Conservation (phyloP, 257 asterid species). For the Cinchona pubescens region DNA sequence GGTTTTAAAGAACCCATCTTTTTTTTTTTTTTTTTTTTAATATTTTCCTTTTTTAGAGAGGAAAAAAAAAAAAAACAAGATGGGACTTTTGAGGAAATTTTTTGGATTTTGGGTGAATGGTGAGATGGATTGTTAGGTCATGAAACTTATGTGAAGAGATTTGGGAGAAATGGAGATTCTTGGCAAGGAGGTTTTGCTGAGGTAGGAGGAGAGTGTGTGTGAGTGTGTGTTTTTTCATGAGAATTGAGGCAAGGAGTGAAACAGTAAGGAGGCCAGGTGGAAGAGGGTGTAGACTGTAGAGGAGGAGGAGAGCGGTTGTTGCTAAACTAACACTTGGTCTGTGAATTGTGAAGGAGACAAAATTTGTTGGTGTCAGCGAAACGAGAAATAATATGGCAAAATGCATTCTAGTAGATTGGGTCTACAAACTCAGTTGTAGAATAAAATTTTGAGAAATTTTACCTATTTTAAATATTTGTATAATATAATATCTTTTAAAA, state of each 20-base stretch:
- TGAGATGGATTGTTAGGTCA: no score
- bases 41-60: background rate
- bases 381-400: background rate
- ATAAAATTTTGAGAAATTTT: no score
- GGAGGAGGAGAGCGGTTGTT: no score
- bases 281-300: no score
- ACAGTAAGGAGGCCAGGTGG: no score
- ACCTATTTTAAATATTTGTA: no score
- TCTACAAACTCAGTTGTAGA: no score
- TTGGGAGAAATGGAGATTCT: background rate
- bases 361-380: background rate
- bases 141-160: background rate
- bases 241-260: conserved; percentile 10
- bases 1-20: conserved; percentile 34
- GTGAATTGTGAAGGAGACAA: background rate
- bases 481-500: no score
- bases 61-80: background rate
- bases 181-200: background rate
- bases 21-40: background rate
- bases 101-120: no score
- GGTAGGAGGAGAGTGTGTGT: conserved; percentile 7
- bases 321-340: no score
- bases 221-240: background rate
- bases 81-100: background rate
- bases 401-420: no score